phyloP scores from a whole-genome alignment of 129 eudicot species.

The Calendula officinalis region DNA sequence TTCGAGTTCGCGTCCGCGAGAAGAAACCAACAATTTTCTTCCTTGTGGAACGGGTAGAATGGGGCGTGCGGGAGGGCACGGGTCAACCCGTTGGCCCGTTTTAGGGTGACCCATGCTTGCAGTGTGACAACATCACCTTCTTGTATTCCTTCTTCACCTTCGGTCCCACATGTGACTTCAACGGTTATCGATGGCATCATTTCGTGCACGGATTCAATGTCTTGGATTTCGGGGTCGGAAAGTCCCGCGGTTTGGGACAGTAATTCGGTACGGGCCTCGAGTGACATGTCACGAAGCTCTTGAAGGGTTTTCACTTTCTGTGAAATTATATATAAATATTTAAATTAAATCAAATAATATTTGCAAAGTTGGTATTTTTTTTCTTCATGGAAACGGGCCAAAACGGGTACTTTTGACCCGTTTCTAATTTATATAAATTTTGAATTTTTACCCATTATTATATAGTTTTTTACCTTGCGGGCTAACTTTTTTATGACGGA shows the following conservation, averaged over 20 bases:
- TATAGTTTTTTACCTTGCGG: slow-evolving; percentile 57
- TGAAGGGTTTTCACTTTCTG: slow-evolving; percentile 73
- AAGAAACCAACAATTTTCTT: slow-evolving; percentile 79
- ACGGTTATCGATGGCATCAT: slow-evolving; percentile 73
- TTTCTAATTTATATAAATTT: neutral
- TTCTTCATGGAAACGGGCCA: neutral
- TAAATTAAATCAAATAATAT: neutral
- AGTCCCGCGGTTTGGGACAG: slow-evolving; percentile 66
- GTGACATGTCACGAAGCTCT: slow-evolving; percentile 65
- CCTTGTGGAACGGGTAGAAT: slow-evolving; percentile 78
- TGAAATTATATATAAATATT: slow-evolving; percentile 2
- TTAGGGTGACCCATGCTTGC: slow-evolving; percentile 76
- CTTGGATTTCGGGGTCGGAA: slow-evolving; percentile 58
- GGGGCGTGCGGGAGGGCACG: slow-evolving; percentile 90
- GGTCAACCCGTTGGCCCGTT: slow-evolving; percentile 67
- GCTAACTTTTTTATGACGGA: slow-evolving; percentile 63
- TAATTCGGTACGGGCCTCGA: slow-evolving; percentile 65
- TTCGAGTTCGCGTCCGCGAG: slow-evolving; percentile 75
- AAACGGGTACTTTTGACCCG: neutral
- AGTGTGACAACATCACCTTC: slow-evolving; percentile 87
- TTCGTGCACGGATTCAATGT: slow-evolving; percentile 71
- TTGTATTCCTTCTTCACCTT: slow-evolving; percentile 96
- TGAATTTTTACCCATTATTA: no score
- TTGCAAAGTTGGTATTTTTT: neutral
- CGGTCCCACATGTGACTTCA: slow-evolving; percentile 79